Conservation (phyloP, 768 basidiomycete genomes). For the Neoboletus brunneissimus region DNA sequence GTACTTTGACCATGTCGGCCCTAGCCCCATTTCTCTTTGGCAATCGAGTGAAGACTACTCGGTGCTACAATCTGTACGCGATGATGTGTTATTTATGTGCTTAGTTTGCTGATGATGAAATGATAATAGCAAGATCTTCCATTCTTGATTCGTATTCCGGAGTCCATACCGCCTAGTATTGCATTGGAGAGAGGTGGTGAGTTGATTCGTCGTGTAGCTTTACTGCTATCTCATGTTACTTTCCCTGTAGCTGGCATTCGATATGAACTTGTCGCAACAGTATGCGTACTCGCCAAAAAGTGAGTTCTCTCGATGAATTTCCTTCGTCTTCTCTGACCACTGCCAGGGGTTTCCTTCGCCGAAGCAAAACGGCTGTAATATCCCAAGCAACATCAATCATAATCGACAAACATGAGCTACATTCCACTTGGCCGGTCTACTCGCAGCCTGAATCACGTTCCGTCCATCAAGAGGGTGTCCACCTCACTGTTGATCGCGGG, state of each 20-base stretch:
- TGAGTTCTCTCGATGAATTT: slow-evolving; percentile 32
- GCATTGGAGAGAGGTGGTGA: slow-evolving; percentile 73
- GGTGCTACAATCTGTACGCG: slow-evolving; percentile 59
- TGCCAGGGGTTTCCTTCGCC: slow-evolving; percentile 69
- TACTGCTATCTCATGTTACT: not conserved
- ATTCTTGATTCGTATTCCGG: slow-evolving; percentile 89
- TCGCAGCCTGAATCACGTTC: slow-evolving; percentile 73
- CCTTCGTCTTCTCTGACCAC: not conserved
- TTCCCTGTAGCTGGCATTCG: slow-evolving; percentile 68
- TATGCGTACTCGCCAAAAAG: slow-evolving; percentile 87
- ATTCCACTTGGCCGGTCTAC: slow-evolving; percentile 92
- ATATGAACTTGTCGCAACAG: slow-evolving; percentile 86
- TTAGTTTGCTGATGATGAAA: not conserved
- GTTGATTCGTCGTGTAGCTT: slow-evolving; percentile 11
- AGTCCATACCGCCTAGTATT: slow-evolving; percentile 85
- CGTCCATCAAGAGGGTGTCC: slow-evolving; percentile 62
- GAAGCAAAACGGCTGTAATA: slow-evolving; percentile 66
- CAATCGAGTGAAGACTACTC: slow-evolving; percentile 73
- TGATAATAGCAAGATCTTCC: slow-evolving; percentile 73
- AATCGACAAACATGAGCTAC: slow-evolving; percentile 92
- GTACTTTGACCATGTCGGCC: slow-evolving; percentile 52
- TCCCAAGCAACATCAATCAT: slow-evolving; percentile 69
- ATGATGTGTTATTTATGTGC: not conserved
- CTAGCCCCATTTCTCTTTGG: slow-evolving; percentile 77
- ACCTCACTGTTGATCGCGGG: slow-evolving; percentile 70